A percentile compares a stretch with the other conserved stretches of the same genome.
Evolutionary conservation across 768 basidiomycete genomes (phyloP).

Genomic region (Coprinellus aureogranulatus): DNA sequence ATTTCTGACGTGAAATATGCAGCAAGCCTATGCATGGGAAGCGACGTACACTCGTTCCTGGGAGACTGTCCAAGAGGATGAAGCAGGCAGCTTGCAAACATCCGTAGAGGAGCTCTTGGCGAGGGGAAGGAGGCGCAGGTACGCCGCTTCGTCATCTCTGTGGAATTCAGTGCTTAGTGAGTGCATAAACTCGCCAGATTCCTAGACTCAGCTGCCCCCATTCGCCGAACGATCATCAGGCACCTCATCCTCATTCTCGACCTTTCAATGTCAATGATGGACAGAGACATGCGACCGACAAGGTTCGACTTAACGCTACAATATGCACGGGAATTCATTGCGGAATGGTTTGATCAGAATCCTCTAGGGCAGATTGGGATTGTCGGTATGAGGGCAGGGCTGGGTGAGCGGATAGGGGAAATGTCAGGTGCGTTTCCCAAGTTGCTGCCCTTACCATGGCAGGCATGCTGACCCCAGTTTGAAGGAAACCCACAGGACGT

Average conservation of each 20-base stretch:
- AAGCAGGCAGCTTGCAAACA: constrained; percentile 83
- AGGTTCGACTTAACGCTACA: constrained; percentile 89
- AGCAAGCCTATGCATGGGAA: constrained; percentile 95
- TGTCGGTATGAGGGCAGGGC: constrained; percentile 86
- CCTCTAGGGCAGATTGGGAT: constrained; percentile 95
- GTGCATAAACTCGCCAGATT: constrained; percentile 43
- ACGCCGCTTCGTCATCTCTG: constrained; percentile 17
- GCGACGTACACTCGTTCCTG: constrained; percentile 91
- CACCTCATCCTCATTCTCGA: constrained; percentile 93
- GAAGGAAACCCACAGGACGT: constrained; percentile 96
- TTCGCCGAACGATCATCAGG: constrained; percentile 93
- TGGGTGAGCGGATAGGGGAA: constrained; percentile 87
- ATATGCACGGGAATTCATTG: constrained; percentile 87
- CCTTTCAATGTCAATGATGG: constrained; percentile 87
- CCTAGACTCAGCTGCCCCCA: constrained; percentile 77
- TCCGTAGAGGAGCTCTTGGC: constrained; percentile 90
- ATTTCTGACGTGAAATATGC: constrained; percentile 7
- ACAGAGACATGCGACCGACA: constrained; percentile 93
- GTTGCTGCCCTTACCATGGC: not conserved
- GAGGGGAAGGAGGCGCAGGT: constrained; percentile 81
- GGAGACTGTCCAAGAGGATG: constrained; percentile 98
- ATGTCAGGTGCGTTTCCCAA: constrained; percentile 74
- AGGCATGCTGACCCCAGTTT: not conserved
- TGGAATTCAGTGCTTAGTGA: constrained; percentile 2
- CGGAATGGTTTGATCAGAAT: constrained; percentile 99